phyloP scores from a whole-genome alignment of 345 rosid genomes.

The Populus simonii region DNA sequence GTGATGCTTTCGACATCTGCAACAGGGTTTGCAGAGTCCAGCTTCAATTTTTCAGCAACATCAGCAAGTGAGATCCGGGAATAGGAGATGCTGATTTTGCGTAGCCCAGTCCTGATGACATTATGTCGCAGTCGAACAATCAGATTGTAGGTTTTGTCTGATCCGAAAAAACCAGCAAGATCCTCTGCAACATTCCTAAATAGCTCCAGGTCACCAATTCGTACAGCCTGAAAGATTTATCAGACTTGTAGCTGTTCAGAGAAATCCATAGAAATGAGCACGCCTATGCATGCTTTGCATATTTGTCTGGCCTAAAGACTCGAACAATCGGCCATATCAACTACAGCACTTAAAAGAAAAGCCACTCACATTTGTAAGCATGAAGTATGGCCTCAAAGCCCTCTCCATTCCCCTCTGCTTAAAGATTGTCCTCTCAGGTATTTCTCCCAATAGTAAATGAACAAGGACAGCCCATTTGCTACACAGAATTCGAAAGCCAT shows the following conservation, averaged over 20 bases:
- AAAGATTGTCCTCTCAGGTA: constrained; percentile 75
- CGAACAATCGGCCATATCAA: neutral
- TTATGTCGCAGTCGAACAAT: constrained; percentile 71
- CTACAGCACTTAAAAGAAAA: neutral
- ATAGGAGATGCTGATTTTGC: constrained; percentile 73
- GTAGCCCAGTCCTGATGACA: constrained; percentile 71
- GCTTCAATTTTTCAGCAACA: constrained; percentile 53
- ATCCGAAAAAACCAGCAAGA: constrained; percentile 51
- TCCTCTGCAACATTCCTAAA: constrained; percentile 65
- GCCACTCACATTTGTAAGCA: constrained; percentile 72
- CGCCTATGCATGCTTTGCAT: too few species aligned
- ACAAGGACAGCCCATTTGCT: constrained; percentile 83
- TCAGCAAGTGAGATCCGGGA: constrained; percentile 64
- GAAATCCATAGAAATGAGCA: neutral
- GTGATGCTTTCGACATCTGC: constrained; percentile 81
- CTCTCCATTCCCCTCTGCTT: constrained; percentile 85
- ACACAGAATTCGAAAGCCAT: constrained; percentile 68
- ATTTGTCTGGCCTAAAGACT: too few species aligned
- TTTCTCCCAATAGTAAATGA: constrained; percentile 71
- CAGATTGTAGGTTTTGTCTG: constrained; percentile 61
- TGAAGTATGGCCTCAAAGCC: constrained; percentile 74
- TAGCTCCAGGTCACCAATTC: constrained; percentile 89
- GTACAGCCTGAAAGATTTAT: constrained; percentile 55
- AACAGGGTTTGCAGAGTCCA: constrained; percentile 59
- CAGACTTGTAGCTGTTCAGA: neutral